A percentile compares a stretch with the other conserved stretches of the same genome.
Conservation (phyloP, 305 asterid species). For the Fraxinus latifolia region DNA sequence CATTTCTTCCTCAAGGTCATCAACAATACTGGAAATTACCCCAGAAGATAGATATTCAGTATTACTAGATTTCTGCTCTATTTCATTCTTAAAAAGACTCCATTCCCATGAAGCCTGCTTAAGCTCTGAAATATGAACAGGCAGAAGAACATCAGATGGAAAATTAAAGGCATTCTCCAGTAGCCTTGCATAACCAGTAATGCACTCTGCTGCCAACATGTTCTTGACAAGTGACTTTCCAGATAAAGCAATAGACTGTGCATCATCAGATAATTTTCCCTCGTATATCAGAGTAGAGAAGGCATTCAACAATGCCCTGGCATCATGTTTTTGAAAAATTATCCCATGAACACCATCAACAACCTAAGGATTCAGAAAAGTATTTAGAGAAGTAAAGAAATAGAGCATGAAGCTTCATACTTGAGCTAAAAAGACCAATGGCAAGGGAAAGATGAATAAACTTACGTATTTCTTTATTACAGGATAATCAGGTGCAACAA, state of each 20-base stretch:
- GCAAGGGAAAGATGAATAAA: conserved; percentile 16
- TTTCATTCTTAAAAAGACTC: conserved; percentile 53
- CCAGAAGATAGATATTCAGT: conserved; percentile 34
- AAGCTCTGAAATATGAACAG: conserved; percentile 57
- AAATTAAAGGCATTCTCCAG: conserved; percentile 69
- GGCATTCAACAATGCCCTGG: conserved; percentile 57
- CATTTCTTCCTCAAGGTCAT: conserved; percentile 66
- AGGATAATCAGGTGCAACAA: conserved; percentile 72
- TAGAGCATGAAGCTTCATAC: conserved; percentile 15
- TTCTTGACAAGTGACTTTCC: conserved; percentile 75
- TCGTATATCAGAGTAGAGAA: conserved; percentile 65
- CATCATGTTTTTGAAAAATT: conserved; percentile 52
- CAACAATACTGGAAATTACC: conserved; percentile 54
- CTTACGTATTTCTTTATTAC: conserved; percentile 70
- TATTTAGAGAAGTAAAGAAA: conserved; percentile 18
- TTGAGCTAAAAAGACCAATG: conserved; percentile 23
- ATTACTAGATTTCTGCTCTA: conserved; percentile 40
- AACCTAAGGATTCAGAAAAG: conserved; percentile 48
- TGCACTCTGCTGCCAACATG: conserved; percentile 81
- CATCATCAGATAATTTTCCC: conserved; percentile 60
- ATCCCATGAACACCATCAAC: conserved; percentile 83
- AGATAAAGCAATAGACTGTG: conserved; percentile 65
- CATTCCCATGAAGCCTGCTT: conserved; percentile 70
- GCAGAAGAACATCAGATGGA: conserved; percentile 83
- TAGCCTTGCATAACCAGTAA: conserved; percentile 57